A percentile compares a stretch with the other conserved stretches of the same genome.
Conservation (phyloP, 2,329 filamentous ascomycete species). For the Penicillium brasilianum region DNA sequence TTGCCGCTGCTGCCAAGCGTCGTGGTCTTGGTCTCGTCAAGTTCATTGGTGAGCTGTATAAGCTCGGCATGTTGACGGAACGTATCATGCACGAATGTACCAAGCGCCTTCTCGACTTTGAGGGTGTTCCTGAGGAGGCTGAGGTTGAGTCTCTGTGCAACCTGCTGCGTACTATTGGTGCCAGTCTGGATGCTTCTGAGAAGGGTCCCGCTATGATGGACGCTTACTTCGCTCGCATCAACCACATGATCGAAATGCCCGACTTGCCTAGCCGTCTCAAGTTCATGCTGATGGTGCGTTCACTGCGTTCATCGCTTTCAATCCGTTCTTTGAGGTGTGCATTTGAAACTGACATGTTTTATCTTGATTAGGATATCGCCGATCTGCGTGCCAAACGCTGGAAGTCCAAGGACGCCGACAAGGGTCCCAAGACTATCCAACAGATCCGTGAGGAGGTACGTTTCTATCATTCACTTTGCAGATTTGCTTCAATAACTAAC, state of each 20-base stretch:
- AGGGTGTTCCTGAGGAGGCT: conserved; percentile 89
- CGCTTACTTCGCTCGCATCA: conserved; percentile 89
- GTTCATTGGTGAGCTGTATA: conserved; percentile 99
- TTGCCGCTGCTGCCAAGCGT: conserved; percentile 90
- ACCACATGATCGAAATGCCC: conserved; percentile 77
- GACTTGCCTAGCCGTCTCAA: conserved; percentile 83
- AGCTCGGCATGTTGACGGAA: conserved; percentile 96
- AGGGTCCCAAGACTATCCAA: conserved; percentile 95
- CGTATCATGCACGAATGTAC: conserved; percentile 99
- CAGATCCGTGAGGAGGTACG: conserved; percentile 82
- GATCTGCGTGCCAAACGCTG: conserved; percentile 80
- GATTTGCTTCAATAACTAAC: conserved; percentile 6
- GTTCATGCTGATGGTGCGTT: conserved; percentile 85
- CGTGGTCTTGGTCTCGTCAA: conserved; percentile 96
- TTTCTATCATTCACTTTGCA: background rate
- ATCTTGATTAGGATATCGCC: conserved; percentile 68
- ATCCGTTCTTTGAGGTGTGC: background rate
- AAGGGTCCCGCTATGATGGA: conserved; percentile 88
- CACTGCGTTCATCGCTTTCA: background rate
- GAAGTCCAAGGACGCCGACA: conserved; percentile 85
- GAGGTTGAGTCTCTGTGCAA: conserved; percentile 96
- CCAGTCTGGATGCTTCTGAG: conserved; percentile 79
- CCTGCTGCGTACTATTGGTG: conserved; percentile 88
- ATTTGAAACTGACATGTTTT: conserved; percentile 16
- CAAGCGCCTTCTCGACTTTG: conserved; percentile 93